Base-by-base conservation (phyloP, 192 early-diverging fungal genomes). In the Chytriomyces sp. region DNA sequence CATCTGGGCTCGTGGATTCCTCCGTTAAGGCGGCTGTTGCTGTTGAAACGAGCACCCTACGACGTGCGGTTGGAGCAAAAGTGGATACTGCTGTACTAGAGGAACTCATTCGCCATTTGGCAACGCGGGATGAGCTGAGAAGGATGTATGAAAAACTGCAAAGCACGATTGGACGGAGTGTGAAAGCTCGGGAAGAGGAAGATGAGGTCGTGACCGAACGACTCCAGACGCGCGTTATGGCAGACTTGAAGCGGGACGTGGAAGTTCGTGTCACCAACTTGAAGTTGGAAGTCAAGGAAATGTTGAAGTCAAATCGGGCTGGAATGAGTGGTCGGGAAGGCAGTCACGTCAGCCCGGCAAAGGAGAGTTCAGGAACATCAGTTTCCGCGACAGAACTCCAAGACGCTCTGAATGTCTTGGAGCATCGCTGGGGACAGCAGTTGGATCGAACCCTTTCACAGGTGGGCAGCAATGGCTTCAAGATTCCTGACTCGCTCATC, bases 31-130 rank as follows among this genome's bases (percentile, higher is more conserved):
- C 39, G 32, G 33, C n/a, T 17, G 34, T 0, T 49, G 37, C 64
- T 52, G 28, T 12, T 6, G 38, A 19, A 2, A 5, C 22, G 0
- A 34, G 25, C 34, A 19, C 0, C 0, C 26, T 3, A 31, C 19
- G 56, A 64, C 31, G 31, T 10, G 19, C 14, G 25, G 63, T 85
- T 32, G 58, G 58, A 2, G 34, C 60, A 40, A 85, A 85, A 40
- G 79, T 86, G 17, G 82, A 83, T 61, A 78, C 75, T 4, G 65
- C 22, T 25, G 78, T 80, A 0, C 61, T 86, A 31, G 78, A 85
- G 41, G 80, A 85, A 63, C 61, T 86, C 0, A 64, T 81, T 49
- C 64, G 71, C 8, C 81, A 83, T 69, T 60, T 86, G 38, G 76
- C 82, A 7, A 86, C 85, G 3, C 59, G 79, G 0, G 76, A 86